Base-by-base conservation (phyloP, 176 grass and related monocot genomes). In the Bonia amplexicaulis region DNA sequence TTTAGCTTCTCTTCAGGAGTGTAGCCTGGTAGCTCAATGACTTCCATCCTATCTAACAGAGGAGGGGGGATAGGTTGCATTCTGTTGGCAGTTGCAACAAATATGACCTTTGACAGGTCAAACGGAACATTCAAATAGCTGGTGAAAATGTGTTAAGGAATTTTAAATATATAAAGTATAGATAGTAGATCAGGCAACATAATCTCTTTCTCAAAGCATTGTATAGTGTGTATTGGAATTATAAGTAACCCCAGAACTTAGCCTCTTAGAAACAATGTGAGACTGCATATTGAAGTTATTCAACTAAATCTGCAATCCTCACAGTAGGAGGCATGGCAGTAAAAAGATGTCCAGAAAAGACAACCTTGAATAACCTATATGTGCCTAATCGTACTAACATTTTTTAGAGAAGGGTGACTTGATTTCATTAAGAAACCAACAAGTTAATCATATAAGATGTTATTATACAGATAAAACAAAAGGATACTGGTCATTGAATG, bases 91-190 rank as follows among this genome's bases (percentile, higher is more conserved):
- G 93, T 99, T 84, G 96, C 84, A 91, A 99, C 93, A 88, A 99
- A 99, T 76, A 94, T 93, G 60, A 96, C 93, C 76, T 99, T 99
- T 54, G 96, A 99, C 31, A 99, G 87, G 85, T 99, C 96, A 46
- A 94, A 99, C 2, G 96, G 96, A 69, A 99, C 96, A 92, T 99
- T 98, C 88, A 98, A 84, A 95, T 98, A 98, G 86, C 96, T 98
- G 85, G 82, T 70, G 29, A 91, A 74, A 61, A 29, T 25, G 20
- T 74, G 82, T 92, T 79, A 90, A 95, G 90, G 88, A 95, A 88
- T 77, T 69, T 58, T 77, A 47, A 49, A 41, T 48, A 49, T 76
- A 51, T 44, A 67, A 37, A 73, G 69, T 65, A 74, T 25, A 79
- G 33, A 74, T 31, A 54, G 78, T 17, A 82, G n/a, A 75, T 60